Conservation (phyloP, 2,329 filamentous ascomycete species). For the Microdochium bolleyi region DNA sequence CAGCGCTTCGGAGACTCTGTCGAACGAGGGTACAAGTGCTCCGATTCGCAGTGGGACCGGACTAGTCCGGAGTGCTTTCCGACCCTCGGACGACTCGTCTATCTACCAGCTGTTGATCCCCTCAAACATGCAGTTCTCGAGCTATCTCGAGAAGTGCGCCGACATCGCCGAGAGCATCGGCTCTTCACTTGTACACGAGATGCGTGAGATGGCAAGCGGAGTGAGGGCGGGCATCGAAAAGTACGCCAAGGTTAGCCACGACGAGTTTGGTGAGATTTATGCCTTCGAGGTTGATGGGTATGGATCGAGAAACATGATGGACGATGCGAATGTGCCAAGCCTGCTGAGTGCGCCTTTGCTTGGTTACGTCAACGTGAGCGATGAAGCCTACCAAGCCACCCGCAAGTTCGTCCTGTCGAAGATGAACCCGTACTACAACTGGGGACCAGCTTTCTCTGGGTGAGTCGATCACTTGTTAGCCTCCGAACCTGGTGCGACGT, state of each 20-base stretch:
- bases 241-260: slow-evolving; percentile 56
- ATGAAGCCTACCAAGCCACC: slow-evolving; percentile 65
- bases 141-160: slow-evolving; percentile 38
- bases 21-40: slow-evolving; percentile 60
- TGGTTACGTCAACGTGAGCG: slow-evolving; percentile 33
- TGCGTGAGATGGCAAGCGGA: slow-evolving; percentile 44
- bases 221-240: slow-evolving; percentile 59
- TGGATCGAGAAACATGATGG: slow-evolving; percentile 49
- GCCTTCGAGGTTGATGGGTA: slow-evolving; percentile 63
- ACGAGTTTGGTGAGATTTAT: slow-evolving; percentile 55
- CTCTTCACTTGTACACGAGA: slow-evolving; percentile 26
- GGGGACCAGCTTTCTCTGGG: slow-evolving; percentile 41
- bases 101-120: slow-evolving; percentile 74
- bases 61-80: slow-evolving; percentile 68
- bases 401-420: slow-evolving; percentile 64
- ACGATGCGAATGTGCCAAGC: slow-evolving; percentile 53
- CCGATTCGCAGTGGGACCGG: slow-evolving; percentile 62
- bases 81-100: slow-evolving; percentile 71
- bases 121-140: slow-evolving; percentile 63
- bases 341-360: slow-evolving; percentile 48
- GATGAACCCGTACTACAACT: slow-evolving; percentile 67
- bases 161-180: slow-evolving; percentile 16
- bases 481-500: background rate
- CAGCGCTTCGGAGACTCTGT: slow-evolving; percentile 64
- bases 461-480: slow-evolving; percentile 7